These are phyloP conservation scores for Phanerodontia chrysosporium DNA, from an alignment of 768 basidiomycete genomes.

Conservation along the genomic window DNA sequence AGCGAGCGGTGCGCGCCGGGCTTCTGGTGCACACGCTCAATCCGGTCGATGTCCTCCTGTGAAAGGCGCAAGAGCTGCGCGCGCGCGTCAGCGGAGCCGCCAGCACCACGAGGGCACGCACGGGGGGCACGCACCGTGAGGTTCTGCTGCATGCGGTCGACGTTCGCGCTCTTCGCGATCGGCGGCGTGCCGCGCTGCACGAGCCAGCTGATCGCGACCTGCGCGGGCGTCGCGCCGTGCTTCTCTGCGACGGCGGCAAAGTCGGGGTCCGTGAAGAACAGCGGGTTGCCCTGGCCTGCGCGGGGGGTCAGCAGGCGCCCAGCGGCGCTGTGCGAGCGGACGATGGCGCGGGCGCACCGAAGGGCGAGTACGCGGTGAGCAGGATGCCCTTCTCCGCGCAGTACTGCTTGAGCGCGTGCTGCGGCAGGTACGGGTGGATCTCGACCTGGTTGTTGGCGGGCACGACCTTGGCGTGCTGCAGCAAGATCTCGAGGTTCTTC, in stretches of 20 bases:
- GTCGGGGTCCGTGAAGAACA: slow-evolving; percentile 31
- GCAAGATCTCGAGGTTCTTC: slow-evolving; percentile 31
- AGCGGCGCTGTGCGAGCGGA: neutral
- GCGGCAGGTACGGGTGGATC: slow-evolving; percentile 68
- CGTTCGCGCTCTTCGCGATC: slow-evolving; percentile 50
- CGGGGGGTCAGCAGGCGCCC: neutral
- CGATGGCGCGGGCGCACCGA: slow-evolving; percentile 1
- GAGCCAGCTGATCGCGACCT: slow-evolving; percentile 53
- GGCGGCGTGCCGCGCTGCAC: slow-evolving; percentile 49
- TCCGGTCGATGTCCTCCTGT: slow-evolving; percentile 31
- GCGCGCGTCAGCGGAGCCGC: slow-evolving; percentile 21
- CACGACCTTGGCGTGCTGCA: slow-evolving; percentile 45
- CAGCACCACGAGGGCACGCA: neutral
- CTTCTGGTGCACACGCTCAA: slow-evolving; percentile 39
- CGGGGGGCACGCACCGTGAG: slow-evolving; percentile 27
- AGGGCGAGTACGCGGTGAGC: slow-evolving; percentile 41
- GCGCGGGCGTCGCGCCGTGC: slow-evolving; percentile 44
- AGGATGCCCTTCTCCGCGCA: slow-evolving; percentile 56
- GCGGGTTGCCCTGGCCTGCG: slow-evolving; percentile 17
- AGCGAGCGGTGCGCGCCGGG: slow-evolving; percentile 39
- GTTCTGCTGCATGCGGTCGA: slow-evolving; percentile 50
- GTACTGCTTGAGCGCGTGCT: slow-evolving; percentile 50
- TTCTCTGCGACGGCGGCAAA: slow-evolving; percentile 22
- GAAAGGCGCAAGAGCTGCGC: neutral
- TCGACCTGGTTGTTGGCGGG: slow-evolving; percentile 70